Evolutionary conservation across 805 yeast genomes (phyloP).

Genomic region (Candida maesae): DNA sequence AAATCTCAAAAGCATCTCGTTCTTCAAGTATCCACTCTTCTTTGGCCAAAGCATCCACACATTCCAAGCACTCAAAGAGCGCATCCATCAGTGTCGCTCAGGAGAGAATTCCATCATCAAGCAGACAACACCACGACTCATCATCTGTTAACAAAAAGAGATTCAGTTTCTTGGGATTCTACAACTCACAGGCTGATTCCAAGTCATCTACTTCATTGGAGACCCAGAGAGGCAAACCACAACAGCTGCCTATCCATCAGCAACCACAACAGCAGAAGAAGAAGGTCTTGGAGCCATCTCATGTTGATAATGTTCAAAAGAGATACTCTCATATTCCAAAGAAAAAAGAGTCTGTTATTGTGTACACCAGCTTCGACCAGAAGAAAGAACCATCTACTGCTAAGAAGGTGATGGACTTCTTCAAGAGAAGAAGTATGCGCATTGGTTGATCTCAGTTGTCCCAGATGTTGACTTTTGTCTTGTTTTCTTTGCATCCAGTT

Average conservation of each 20-base stretch:
- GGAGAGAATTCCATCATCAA: conserved; percentile 14
- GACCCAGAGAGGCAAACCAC: conserved; percentile 1
- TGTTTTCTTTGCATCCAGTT: background rate
- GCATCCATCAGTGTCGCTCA: conserved; percentile 9
- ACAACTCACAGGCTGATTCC: conserved; percentile 18
- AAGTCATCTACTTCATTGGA: conserved; percentile 11
- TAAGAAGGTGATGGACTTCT: conserved; percentile 71
- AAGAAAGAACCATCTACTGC: conserved; percentile 69
- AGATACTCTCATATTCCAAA: conserved; percentile 13
- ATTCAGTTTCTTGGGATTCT: conserved; percentile 39
- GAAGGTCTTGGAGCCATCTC: conserved; percentile 26
- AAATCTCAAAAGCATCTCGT: conserved; percentile 9
- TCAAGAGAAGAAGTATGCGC: conserved; percentile 58
- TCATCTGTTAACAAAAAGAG: conserved; percentile 29
- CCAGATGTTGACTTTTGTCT: background rate
- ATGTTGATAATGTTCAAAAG: conserved; percentile 18
- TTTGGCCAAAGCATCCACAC: conserved; percentile 15
- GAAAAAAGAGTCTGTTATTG: conserved; percentile 17
- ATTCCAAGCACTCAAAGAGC: conserved; percentile 17
- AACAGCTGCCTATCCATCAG: too few species aligned
- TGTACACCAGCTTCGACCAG: conserved; percentile 27
- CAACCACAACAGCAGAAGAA: conserved; percentile 13
- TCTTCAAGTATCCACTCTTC: conserved; percentile 16
- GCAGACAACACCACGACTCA: conserved; percentile 7
- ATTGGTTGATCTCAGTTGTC: conserved; percentile 8